Evolutionary conservation across 345 rosid genomes (phyloP).

Genomic region (Eucalyptus globulus): DNA sequence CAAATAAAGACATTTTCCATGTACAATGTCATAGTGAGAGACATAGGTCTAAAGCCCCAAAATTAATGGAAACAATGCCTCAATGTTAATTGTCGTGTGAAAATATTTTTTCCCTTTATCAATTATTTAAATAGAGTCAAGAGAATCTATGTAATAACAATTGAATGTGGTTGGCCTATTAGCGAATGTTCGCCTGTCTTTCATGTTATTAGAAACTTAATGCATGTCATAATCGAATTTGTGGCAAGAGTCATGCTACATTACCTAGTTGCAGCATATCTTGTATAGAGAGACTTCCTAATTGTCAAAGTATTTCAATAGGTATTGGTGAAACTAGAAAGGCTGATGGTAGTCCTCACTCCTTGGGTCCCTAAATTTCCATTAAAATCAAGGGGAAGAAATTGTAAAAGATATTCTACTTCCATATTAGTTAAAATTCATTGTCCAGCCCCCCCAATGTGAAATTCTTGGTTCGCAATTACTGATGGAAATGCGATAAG

Average conservation of each 20-base stretch:
- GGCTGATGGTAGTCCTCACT: not conserved
- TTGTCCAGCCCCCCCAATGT: not conserved
- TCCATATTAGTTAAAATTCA: not conserved
- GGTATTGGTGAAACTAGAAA: not conserved
- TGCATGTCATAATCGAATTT: accelerated
- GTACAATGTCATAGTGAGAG: not conserved
- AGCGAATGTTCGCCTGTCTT: accelerated
- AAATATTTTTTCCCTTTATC: not conserved
- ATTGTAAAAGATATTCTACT: not conserved
- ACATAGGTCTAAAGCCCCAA: not conserved
- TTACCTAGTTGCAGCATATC: not conserved
- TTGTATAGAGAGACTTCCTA: not conserved
- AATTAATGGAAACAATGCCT: not conserved
- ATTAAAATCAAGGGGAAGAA: not conserved
- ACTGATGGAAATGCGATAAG: not conserved
- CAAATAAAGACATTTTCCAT: not conserved
- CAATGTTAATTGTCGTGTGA: not conserved
- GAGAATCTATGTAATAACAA: not conserved
- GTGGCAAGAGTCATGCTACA: not conserved
- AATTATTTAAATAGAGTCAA: not conserved
- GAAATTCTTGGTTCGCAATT: not conserved
- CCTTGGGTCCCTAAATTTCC: not conserved
- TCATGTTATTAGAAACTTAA: not conserved
- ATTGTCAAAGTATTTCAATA: not conserved
- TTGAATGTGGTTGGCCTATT: not conserved